Evolutionary conservation across 2,329 filamentous ascomycete genomes (phyloP).

Genomic region (Diaporthe nobilis): DNA sequence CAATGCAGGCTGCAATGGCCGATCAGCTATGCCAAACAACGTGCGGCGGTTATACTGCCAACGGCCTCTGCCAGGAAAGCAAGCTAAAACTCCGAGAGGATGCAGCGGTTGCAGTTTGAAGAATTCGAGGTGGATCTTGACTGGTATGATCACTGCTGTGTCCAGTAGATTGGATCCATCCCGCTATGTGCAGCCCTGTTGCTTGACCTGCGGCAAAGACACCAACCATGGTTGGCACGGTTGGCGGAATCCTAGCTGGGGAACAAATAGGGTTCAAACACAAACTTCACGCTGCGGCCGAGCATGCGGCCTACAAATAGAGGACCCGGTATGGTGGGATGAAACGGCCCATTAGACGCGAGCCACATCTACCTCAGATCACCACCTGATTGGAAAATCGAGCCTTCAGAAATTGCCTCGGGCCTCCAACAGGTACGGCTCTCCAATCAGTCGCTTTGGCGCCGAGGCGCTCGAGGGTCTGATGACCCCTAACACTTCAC

Average conservation of each 20-base stretch:
- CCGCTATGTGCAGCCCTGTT: conserved; percentile 7
- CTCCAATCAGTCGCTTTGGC: conserved; percentile 35
- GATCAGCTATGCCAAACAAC: neutral
- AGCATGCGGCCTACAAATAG: conserved; percentile 39
- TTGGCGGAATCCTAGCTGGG: conserved; percentile 20
- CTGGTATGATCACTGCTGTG: neutral
- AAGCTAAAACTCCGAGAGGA: neutral
- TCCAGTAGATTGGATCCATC: conserved; percentile 10
- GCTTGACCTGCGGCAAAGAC: conserved; percentile 25
- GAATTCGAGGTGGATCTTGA: neutral
- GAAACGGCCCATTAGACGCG: conserved; percentile 29
- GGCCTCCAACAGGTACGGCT: conserved; percentile 14
- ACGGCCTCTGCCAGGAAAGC: neutral
- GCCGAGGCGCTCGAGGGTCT: conserved; percentile 27
- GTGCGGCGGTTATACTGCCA: conserved; percentile 7
- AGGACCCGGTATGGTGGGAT: conserved; percentile 40
- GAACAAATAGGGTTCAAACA: conserved; percentile 11
- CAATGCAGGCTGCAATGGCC: neutral
- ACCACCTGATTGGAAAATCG: conserved; percentile 31
- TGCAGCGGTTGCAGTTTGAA: neutral
- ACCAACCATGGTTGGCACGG: conserved; percentile 18
- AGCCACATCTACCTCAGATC: conserved; percentile 4
- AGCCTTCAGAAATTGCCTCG: conserved; percentile 18
- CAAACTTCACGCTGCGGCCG: conserved; percentile 39
- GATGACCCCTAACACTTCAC: conserved; percentile 36